phyloP scores from a whole-genome alignment of 108 stramenopile species.

The Aurantiochytrium sp. region DNA sequence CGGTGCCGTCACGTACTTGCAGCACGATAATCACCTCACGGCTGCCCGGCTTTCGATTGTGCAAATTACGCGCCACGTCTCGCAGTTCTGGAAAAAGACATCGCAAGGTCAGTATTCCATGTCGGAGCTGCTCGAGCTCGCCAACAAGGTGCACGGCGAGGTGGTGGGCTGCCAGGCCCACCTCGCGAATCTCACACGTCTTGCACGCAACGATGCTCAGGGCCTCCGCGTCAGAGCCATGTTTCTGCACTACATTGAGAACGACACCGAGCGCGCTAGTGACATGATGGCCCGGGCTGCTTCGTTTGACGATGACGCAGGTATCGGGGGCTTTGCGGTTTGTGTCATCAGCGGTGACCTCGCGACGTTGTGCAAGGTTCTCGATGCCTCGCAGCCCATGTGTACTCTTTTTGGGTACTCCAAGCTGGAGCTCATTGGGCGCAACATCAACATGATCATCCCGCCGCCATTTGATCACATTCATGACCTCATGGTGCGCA shows the following conservation, averaged over 20 bases:
- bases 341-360: neutral
- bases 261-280: neutral
- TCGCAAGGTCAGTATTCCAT: neutral
- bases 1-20: neutral
- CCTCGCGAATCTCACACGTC: neutral
- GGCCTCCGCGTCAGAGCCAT: neutral
- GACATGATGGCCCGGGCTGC: neutral
- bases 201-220: neutral
- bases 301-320: neutral
- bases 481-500: neutral
- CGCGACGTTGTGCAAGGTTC: neutral
- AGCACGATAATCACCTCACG: neutral
- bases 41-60: neutral
- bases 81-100: slow-evolving; percentile 3
- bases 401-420: neutral
- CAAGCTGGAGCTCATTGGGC: neutral
- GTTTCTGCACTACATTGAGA: neutral
- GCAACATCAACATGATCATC: slow-evolving; percentile 28
- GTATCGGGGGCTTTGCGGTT: neutral
- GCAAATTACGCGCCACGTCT: neutral
- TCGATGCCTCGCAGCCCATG: neutral
- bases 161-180: neutral
- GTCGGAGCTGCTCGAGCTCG: neutral
- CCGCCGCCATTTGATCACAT: neutral
- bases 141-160: neutral